Percentiles rank a stretch among this genome's conserved stretches.
Evolutionary conservation across 2,329 filamentous ascomycete species (phyloP).

Genomic region (Blumeriella jaapii): DNA sequence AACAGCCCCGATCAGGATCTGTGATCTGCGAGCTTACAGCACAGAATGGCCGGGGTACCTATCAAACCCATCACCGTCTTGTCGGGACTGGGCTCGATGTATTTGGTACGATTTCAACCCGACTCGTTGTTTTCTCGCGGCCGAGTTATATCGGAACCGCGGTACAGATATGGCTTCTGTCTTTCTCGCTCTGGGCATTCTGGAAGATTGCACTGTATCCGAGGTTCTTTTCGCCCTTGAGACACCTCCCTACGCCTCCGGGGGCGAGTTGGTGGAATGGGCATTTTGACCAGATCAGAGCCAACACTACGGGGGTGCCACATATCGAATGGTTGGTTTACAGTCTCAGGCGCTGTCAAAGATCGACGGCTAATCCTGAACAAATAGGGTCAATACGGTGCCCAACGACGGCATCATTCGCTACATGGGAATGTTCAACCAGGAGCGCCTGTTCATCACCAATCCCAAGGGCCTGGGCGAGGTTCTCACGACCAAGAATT

Average conservation of each 20-base stretch:
- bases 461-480: conserved; percentile 57
- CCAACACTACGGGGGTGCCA: conserved; percentile 30
- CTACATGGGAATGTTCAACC: conserved; percentile 50
- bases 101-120: conserved; percentile 16
- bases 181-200: conserved; percentile 27
- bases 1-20: no score
- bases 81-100: conserved; percentile 17
- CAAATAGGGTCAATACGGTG: conserved; percentile 43
- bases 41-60: conserved; percentile 17
- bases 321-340: conserved; percentile 28
- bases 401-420: conserved; percentile 60
- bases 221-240: conserved; percentile 43
- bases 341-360: neutral
- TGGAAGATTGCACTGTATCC: conserved; percentile 44
- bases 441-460: conserved; percentile 49
- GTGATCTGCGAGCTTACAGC: neutral
- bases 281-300: conserved; percentile 30
- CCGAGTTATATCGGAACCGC: conserved; percentile 30
- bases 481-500: conserved; percentile 55
- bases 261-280: conserved; percentile 34
- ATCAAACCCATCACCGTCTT: conserved; percentile 18
- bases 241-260: conserved; percentile 42
- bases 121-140: conserved; percentile 18
- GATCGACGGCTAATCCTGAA: neutral
- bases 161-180: conserved; percentile 29